Conservation (phyloP, 495 filamentous ascomycete species). For the Podospora pseudoanserina region DNA sequence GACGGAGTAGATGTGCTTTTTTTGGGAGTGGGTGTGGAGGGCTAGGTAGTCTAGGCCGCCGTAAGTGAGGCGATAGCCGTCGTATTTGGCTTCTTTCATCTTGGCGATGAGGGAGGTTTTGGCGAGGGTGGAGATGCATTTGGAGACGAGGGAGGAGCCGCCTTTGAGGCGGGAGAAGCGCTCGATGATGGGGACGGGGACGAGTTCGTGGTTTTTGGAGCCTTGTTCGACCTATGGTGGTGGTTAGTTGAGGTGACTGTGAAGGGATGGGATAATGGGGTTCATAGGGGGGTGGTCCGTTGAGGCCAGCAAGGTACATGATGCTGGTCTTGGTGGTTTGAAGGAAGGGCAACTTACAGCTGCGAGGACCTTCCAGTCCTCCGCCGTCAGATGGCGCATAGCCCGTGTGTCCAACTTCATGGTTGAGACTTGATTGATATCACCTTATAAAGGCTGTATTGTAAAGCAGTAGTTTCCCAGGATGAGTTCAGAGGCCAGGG, state of each 20-base stretch:
- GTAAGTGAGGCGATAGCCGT: slow-evolving; percentile 95
- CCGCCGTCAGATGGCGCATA: slow-evolving; percentile 83
- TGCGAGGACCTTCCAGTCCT: slow-evolving; percentile 94
- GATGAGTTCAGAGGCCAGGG: not conserved
- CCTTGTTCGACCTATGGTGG: slow-evolving; percentile 75
- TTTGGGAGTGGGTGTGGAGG: slow-evolving; percentile 78
- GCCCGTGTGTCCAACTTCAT: slow-evolving; percentile 94
- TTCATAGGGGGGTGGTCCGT: not conserved
- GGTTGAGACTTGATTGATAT: slow-evolving; percentile 19
- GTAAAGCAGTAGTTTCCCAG: not conserved
- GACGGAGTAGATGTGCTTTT: slow-evolving; percentile 77
- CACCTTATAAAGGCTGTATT: not conserved
- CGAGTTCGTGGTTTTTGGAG: slow-evolving; percentile 93
- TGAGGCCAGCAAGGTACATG: slow-evolving; percentile 14
- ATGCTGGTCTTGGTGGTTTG: slow-evolving; percentile 16
- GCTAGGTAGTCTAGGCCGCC: slow-evolving; percentile 96
- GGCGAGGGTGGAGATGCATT: slow-evolving; percentile 81
- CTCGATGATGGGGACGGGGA: slow-evolving; percentile 84
- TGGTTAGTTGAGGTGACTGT: slow-evolving; percentile 1
- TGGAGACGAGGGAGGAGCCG: slow-evolving; percentile 74
- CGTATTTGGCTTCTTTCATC: slow-evolving; percentile 94
- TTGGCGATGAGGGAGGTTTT: slow-evolving; percentile 90
- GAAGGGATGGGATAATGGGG: slow-evolving; percentile 32
- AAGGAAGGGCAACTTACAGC: slow-evolving; percentile 58
- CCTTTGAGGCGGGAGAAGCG: slow-evolving; percentile 77